Evolutionary conservation across 2,329 filamentous ascomycete species (phyloP), one percentile per base, ranked within the genome.

Genomic region (Fusarium cyanostomum): DNA sequence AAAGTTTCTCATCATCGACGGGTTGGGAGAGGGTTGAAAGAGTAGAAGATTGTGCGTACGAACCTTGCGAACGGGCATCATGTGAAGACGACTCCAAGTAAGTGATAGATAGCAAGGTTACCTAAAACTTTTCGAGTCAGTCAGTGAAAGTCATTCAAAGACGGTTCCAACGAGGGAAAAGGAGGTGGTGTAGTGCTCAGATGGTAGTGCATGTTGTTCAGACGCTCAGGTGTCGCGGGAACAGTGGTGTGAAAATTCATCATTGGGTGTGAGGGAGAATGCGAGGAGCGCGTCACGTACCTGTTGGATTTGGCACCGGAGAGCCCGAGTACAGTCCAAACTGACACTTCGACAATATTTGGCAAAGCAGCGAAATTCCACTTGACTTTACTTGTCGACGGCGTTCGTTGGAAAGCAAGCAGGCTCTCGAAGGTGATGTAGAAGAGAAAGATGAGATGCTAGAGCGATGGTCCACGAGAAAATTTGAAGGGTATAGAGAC

Each of bases 141-240:
- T 61, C 28, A 66, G 51, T 34, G 9, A 8, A 5, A 28, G 16
- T 34, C n/a, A 10, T n/a, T 11, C 5, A 13, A 8, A 3, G 8
- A 12, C 4, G n/a, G 8, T 21, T 53, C n/a, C 12, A 18, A 15
- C 8, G 52, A 24, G 8, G 24, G 12, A 13, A 28, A 21, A 3
- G 30, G 38, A 33, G 11, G 27, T 26, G 26, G 41, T 34, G 45
- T 37, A 52, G 58, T 46, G 54, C 78, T 87, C 87, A 90, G 87
- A 90, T 90, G 87, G 87, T 90, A 88, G 86, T 90, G 87, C 87
- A 90, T 90, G 87, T 89, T 81, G 82, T 87, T 86, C 81, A 74
- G 66, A 73, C 83, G 85, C 85, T 87, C 85, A 82, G 82, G 80
- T 70, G 71, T 87, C 84, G 82, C 85, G 82, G 74, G 83, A 87